Evolutionary conservation across 305 asterid species (phyloP).

Genomic region (Fraxinus sp.): DNA sequence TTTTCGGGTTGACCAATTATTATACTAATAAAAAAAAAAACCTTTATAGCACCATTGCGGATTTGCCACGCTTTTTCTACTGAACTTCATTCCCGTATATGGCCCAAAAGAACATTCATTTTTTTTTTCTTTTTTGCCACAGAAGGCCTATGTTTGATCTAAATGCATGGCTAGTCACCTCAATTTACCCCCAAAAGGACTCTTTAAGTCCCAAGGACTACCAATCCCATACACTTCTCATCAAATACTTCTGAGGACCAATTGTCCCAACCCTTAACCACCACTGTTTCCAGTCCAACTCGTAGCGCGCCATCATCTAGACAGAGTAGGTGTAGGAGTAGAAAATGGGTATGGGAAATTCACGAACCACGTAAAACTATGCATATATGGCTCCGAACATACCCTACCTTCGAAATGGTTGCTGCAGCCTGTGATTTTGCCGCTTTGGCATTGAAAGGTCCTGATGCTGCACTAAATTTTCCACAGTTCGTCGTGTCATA

Average conservation of each 20-base stretch:
- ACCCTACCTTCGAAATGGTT: constrained; percentile 55
- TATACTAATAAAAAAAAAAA: not conserved
- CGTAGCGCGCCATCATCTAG: constrained; percentile 18
- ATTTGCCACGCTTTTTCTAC: constrained; percentile 35
- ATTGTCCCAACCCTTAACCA: not conserved
- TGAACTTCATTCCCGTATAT: not conserved
- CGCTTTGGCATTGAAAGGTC: constrained; percentile 52
- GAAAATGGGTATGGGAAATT: constrained; percentile 63
- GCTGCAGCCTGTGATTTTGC: constrained; percentile 68
- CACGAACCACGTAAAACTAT: constrained; percentile 53
- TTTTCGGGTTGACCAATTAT: not conserved
- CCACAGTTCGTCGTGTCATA: constrained; percentile 34
- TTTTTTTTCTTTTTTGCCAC: not conserved
- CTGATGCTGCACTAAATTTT: constrained; percentile 42
- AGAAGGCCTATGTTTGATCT: not conserved
- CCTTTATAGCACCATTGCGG: no score
- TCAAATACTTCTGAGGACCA: not conserved
- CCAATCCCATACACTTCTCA: not conserved
- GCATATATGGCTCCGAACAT: constrained; percentile 49
- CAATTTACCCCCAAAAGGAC: not conserved
- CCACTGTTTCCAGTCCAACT: constrained; percentile 22
- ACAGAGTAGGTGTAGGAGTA: constrained; percentile 42
- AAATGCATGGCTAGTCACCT: constrained; percentile 20
- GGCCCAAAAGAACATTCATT: not conserved
- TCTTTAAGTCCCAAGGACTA: not conserved